phyloP scores from a whole-genome alignment of 192 early-diverging fungal species.

The Entrophospora sp. region DNA sequence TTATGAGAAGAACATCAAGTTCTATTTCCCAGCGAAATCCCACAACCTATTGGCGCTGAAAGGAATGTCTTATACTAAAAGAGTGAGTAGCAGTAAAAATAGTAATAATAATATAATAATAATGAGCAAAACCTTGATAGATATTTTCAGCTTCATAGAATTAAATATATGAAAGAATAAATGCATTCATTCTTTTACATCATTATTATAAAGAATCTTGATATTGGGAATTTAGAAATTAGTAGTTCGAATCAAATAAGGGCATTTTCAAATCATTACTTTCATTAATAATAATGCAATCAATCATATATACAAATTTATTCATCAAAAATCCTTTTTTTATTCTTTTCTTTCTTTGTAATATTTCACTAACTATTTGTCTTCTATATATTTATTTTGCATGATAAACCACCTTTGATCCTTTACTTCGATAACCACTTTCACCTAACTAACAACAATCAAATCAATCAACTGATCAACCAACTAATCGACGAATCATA shows the following conservation, averaged over 20 bases:
- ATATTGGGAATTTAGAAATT: neutral
- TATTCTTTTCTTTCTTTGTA: neutral
- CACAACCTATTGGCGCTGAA: conserved; percentile 19
- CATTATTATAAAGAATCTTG: neutral
- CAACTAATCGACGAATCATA: neutral
- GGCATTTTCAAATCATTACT: neutral
- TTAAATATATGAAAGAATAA: too few relatives aligned
- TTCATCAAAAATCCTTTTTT: neutral
- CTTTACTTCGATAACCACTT: neutral
- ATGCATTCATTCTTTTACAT: too few relatives aligned
- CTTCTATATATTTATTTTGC: too few relatives aligned
- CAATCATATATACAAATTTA: too few relatives aligned
- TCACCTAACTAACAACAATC: neutral
- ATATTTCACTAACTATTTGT: neutral
- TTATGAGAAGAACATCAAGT: conserved; percentile 12
- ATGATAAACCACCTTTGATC: too few relatives aligned
- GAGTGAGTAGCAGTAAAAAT: conserved; percentile 19
- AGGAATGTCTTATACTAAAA: neutral
- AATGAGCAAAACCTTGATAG: neutral
- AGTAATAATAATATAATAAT: neutral
- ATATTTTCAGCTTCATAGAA: neutral
- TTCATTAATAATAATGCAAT: too few relatives aligned
- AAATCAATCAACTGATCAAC: neutral
- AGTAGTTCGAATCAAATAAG: neutral
- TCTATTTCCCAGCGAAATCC: too few relatives aligned